A percentile compares a stretch with the other conserved stretches of the same genome.
Evolutionary conservation across 768 basidiomycete species (phyloP).

Genomic region (Suillus brevipes): DNA sequence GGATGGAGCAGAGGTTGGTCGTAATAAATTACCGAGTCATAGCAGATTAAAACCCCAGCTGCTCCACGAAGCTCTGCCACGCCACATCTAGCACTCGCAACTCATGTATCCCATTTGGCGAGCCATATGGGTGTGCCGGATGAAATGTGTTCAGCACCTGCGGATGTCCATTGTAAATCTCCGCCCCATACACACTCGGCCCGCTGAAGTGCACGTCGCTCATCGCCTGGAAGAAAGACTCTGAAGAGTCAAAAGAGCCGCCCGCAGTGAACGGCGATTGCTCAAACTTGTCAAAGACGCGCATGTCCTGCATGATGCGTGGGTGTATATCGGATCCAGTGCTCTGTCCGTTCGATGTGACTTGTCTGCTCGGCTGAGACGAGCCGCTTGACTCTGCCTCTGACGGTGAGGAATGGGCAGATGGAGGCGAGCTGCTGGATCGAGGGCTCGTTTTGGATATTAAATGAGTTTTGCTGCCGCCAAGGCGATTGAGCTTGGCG

Average conservation of each 20-base stretch:
- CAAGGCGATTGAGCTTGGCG: conserved; percentile 54
- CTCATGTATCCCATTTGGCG: conserved; percentile 12
- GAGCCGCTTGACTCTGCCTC: conserved; percentile 18
- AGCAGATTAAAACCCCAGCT: conserved; percentile 50
- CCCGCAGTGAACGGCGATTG: conserved; percentile 17
- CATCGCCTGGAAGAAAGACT: conserved; percentile 30
- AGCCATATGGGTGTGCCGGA: conserved; percentile 15
- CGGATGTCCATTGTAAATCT: conserved; percentile 13
- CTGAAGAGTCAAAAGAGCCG: conserved; percentile 32
- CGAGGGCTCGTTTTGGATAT: conserved; percentile 25
- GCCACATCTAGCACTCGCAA: conserved; percentile 53
- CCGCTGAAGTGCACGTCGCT: conserved; percentile 30
- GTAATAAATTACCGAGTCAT: not conserved
- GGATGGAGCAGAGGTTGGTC: not conserved
- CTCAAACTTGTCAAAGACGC: conserved; percentile 40
- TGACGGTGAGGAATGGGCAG: conserved; percentile 14
- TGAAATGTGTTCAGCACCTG: conserved; percentile 19
- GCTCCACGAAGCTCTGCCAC: conserved; percentile 70
- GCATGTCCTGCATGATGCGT: conserved; percentile 54
- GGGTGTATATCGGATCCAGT: conserved; percentile 25
- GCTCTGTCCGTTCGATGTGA: conserved; percentile 10
- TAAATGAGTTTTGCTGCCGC: conserved; percentile 50
- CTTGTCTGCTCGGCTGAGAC: conserved; percentile 1
- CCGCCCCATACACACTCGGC: conserved; percentile 19
- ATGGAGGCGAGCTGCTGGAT: conserved; percentile 10